Evolutionary conservation across 768 basidiomycete species (phyloP), one percentile per base, ranked within the genome.

Genomic region (Tubosaeta sp.): DNA sequence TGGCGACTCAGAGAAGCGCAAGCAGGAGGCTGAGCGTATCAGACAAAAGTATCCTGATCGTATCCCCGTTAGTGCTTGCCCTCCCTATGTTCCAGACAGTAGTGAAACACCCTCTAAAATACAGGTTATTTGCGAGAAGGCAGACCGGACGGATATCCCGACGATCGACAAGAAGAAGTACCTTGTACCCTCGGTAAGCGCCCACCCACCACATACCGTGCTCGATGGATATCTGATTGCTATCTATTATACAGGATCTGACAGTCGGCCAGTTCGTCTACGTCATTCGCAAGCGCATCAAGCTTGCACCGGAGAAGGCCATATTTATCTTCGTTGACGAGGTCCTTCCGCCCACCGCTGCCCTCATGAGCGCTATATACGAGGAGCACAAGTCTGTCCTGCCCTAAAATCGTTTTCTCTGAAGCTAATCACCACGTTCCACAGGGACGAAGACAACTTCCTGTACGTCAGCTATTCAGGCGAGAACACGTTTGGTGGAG

Each of bases 101-200:
- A 54, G 39, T 45, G 34, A 47, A 55, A 57, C 31, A 29, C 41
- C 50, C 33, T 32, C 44, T 42, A 50, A 35, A 46, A 51, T 53
- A 37, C 60, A 97, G 95, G 95, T 99, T 52, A 99, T 99, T 73
- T 99, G 97, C 74, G 97, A 99, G 82, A 97, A 97, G 76, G 95
- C 93, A 46, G 95, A 98, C 77, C 83, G 89, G 65, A 95, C 94
- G 50, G 97, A 99, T 75, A 98, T 99, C 70, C 91, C 95, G 1
- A 95, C 94, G 27, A 97, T 99, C 69, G 97, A 99, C 81, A 99
- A 99, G 90, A 98, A 99, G 94, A 99, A 99, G 79, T 99, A 99
- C 63, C 80, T 99, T 48, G 97, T 99, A 10, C 97, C 97, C 41
- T 95, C 94, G 50, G 95, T 95, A 65, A 64, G 88, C 70, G 39